Base-by-base conservation (phyloP, 495 filamentous ascomycete species). In the Pseudevernia furfuracea region DNA sequence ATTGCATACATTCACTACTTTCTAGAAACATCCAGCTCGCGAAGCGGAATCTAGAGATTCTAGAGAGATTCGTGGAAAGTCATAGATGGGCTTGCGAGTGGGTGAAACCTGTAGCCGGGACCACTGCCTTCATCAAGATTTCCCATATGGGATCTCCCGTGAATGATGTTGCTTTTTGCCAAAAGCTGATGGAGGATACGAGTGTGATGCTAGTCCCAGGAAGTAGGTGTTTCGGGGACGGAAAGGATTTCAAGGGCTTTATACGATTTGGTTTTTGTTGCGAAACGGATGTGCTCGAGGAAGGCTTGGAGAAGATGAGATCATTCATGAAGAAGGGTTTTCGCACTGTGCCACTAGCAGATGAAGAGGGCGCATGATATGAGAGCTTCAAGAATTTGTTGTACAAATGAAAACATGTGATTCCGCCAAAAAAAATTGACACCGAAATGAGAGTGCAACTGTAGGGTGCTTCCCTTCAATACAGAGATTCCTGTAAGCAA, bases 191-290 rank as follows among this genome's bases (percentile, higher is more conserved):
- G 25, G 82, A 87, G 60, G 82, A 85, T 72, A 85, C 79, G 0
- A 89, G 89, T 15, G 89, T 93, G n/a, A 80, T 96, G 81, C 80
- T 95, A 69, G 75, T 90, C 23, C 91, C 92, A 1, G 92, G 85
- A 0, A 84, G 85, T 60, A 74, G 77, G 9, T 93, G 89, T 68
- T 96, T 96, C 76, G 90, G 89, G 0, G 70, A 79, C 8, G 82
- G 82, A 1, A 61, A 73, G 49, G 88, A 94, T 55, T 96, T 92
- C 63, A 77, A 80, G 67, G 92, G 92, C 9, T 94, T 81, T 74
- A 87, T 96, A 5, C 77, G 92, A 53, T 81, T 96, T 64, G 90
- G 91, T 6, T 96, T 85, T 74, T 89, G 84, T n/a, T 85, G 81
- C 66, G 80, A 88, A 62, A 92, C 89, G 0, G 79, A 83, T 34